phyloP scores from a whole-genome alignment of 441 rosid species.

The Pelargonium australe region DNA sequence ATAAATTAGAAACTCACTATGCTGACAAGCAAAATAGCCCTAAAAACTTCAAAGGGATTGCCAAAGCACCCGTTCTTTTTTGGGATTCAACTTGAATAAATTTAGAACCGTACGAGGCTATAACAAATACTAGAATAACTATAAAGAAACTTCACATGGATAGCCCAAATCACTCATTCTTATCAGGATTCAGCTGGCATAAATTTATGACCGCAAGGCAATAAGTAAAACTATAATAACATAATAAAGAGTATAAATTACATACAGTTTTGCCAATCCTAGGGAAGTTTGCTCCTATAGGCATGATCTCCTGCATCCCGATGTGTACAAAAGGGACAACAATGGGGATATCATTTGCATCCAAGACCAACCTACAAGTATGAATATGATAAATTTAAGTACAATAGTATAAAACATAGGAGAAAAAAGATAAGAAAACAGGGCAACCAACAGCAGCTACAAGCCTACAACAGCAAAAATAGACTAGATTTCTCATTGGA shows the following conservation, averaged over 20 bases:
- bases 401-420: not conserved
- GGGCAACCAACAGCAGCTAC: not conserved
- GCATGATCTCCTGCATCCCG: slow-evolving; percentile 97
- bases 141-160: too few species aligned
- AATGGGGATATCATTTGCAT: slow-evolving; percentile 66
- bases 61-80: too few species aligned
- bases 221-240: too few species aligned
- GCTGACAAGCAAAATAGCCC: too few species aligned
- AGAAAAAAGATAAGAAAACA: not conserved
- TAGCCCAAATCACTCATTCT: not conserved
- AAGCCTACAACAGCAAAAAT: not conserved
- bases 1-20: too few species aligned
- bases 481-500: not conserved
- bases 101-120: too few species aligned
- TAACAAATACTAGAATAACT: too few species aligned
- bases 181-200: not conserved
- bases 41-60: too few species aligned
- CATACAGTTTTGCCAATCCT: slow-evolving; percentile 82
- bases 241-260: slow-evolving; percentile 7
- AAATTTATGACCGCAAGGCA: not conserved
- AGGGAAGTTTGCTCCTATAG: slow-evolving; percentile 75
- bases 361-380: slow-evolving; percentile 63
- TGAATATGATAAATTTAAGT: slow-evolving; percentile 3
- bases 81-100: too few species aligned
- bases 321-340: slow-evolving; percentile 87